Evolutionary conservation across 495 filamentous ascomycete genomes (phyloP).

Genomic region (Trichoderma gamsii): DNA sequence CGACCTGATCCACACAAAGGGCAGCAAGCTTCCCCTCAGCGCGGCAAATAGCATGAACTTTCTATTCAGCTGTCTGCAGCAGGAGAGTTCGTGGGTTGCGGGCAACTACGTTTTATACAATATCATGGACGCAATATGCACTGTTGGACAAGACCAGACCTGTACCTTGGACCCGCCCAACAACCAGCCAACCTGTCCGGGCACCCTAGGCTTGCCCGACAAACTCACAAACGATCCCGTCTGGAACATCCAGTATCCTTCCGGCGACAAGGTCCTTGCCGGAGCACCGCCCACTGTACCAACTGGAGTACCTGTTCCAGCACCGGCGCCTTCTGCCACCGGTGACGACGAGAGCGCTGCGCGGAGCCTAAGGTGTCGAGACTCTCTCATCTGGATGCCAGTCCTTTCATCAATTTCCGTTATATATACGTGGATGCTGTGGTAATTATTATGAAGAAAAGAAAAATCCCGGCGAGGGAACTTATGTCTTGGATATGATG

Average conservation of each 20-base stretch:
- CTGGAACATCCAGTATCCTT: slow-evolving; percentile 43
- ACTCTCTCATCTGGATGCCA: not conserved
- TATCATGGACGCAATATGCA: slow-evolving; percentile 39
- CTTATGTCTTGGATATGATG: slow-evolving; percentile 9
- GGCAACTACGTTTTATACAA: slow-evolving; percentile 41
- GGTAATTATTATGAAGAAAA: not conserved
- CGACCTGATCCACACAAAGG: slow-evolving; percentile 36
- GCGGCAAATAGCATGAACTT: slow-evolving; percentile 48
- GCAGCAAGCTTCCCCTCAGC: slow-evolving; percentile 40
- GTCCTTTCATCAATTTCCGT: not conserved
- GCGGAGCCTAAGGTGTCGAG: not conserved
- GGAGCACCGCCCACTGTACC: slow-evolving; percentile 16
- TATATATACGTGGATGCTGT: not conserved
- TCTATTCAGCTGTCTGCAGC: slow-evolving; percentile 37
- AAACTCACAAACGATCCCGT: slow-evolving; percentile 33
- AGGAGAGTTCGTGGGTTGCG: slow-evolving; percentile 36
- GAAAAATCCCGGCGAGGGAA: not conserved
- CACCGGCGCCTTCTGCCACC: not conserved
- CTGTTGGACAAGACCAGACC: slow-evolving; percentile 39
- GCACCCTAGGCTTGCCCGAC: slow-evolving; percentile 32
- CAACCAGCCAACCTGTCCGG: slow-evolving; percentile 39
- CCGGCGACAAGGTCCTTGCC: slow-evolving; percentile 35
- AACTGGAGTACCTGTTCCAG: not conserved
- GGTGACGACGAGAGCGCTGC: not conserved
- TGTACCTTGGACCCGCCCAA: slow-evolving; percentile 42